These are phyloP conservation scores for Cucurbitaria berberidis DNA, from an alignment of 2,329 filamentous ascomycete genomes.

Conservation along the genomic window DNA sequence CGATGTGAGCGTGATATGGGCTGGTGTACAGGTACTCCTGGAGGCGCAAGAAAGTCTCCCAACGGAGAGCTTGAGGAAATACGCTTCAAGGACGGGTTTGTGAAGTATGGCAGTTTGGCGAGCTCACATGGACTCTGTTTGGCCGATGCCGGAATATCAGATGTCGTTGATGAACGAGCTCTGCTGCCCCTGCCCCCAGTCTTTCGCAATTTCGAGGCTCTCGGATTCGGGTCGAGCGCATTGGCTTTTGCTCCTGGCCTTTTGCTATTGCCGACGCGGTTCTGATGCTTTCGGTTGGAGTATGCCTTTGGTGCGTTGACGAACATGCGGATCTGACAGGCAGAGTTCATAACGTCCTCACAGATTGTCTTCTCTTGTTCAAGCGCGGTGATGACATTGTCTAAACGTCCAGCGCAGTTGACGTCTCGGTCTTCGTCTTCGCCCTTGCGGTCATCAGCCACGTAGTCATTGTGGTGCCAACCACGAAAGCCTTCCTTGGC, in stretches of 20 bases:
- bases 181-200: slow-evolving; percentile 6
- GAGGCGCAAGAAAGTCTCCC: neutral
- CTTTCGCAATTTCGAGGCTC: slow-evolving; percentile 16
- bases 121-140: slow-evolving; percentile 10
- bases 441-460: slow-evolving; percentile 42
- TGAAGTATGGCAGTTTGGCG: slow-evolving; percentile 10
- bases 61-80: slow-evolving; percentile 1
- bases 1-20: neutral
- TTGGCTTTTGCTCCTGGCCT: slow-evolving; percentile 30
- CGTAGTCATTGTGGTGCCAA: slow-evolving; percentile 46
- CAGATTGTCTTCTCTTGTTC: slow-evolving; percentile 47
- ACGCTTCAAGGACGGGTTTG: neutral
- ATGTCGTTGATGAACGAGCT: slow-evolving; percentile 10
- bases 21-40: neutral
- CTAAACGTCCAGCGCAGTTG: slow-evolving; percentile 35
- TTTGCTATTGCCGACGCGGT: slow-evolving; percentile 45
- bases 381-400: slow-evolving; percentile 39
- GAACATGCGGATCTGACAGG: slow-evolving; percentile 46
- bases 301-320: slow-evolving; percentile 46
- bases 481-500: slow-evolving; percentile 41
- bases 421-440: slow-evolving; percentile 43
- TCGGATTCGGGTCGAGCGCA: slow-evolving; percentile 3
- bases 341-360: slow-evolving; percentile 46
- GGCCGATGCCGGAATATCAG: slow-evolving; percentile 8
- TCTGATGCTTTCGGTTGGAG: slow-evolving; percentile 41